Base-by-base conservation (phyloP, 768 basidiomycete genomes). In the Trametes cinnabarina region DNA sequence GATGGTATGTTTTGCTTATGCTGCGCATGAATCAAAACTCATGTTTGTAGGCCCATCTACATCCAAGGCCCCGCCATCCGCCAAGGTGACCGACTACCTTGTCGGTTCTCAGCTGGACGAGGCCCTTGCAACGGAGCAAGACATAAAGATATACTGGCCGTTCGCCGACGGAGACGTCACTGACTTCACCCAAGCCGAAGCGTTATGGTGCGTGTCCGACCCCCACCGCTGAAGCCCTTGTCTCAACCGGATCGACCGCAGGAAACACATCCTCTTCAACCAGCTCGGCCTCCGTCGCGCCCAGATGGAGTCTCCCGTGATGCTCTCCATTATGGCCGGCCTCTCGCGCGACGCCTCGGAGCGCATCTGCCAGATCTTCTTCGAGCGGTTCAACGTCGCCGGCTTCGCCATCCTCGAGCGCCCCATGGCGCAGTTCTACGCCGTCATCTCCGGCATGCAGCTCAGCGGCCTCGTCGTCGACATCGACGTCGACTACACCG, bases 331-430 rank as follows among this genome's bases (percentile, higher is more conserved):
- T 53, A 74, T 79, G 4, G 73, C 86, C 0, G 82, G 84, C 28
- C 80, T 91, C 20, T 81, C 90, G 23, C 81, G 88, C 51, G 74
- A 76, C 35, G 79, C 83, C 9, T 82, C 88, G 70, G 90, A 94
- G 68, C 79, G 79, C 42, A 80, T 88, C 65, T 88, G 87, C 65
- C 92, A 89, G 66, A 79, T 91, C 37, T 92, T 95, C 73, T 97
- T 97, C 65, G 94, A 96, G 68, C 87, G 90, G 23, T 91, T 95
- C 81, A 94, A 94, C 68, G 87, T 89, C 25, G 87, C 94, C 9
- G 90, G 86, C 15, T 83, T 95, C 62, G 81, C 82, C 53, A 78
- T 94, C 63, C 76, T 94, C 48, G 88, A 94, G 55, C 89, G 92
- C 0, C 88, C 94, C 20, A 81, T 94, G 71, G 83, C 90, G 9